Evolutionary conservation across 176 grass and related monocot genomes (phyloP).

Genomic region (Carex kokanica): DNA sequence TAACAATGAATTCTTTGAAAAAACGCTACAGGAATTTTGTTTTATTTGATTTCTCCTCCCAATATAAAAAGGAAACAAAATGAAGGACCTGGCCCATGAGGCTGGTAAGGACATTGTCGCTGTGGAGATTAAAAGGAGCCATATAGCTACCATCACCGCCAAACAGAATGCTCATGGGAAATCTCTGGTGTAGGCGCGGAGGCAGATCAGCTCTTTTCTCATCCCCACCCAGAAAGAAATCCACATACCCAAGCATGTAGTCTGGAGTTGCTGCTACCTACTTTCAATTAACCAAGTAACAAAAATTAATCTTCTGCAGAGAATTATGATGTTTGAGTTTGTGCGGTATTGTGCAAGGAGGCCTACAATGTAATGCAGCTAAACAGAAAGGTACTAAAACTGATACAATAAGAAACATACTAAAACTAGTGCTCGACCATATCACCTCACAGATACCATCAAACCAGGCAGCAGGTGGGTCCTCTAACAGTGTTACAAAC

Average conservation of each 20-base stretch:
- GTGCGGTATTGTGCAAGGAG: neutral
- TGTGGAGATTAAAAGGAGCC: conserved; percentile 94
- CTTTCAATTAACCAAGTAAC: neutral
- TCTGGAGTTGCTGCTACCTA: conserved; percentile 94
- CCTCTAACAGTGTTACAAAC: neutral
- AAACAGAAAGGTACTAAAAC: neutral
- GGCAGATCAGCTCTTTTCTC: conserved; percentile 98
- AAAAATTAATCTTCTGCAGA: neutral
- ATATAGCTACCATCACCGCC: conserved; percentile 98
- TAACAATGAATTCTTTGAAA: neutral
- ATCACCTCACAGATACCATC: conserved; percentile 5
- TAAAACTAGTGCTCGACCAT: neutral
- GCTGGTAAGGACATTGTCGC: conserved; percentile 97
- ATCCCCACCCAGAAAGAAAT: conserved; percentile 99
- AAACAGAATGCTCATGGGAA: conserved; percentile 91
- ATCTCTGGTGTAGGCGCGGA: conserved; percentile 86
- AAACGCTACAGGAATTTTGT: neutral
- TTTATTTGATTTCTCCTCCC: neutral
- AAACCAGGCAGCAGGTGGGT: neutral
- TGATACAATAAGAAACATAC: neutral
- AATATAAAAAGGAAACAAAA: neutral
- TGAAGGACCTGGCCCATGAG: conserved; percentile 84
- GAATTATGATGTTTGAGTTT: neutral
- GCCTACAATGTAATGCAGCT: neutral
- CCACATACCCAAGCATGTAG: conserved; percentile 93